Evolutionary conservation across 192 early-diverging fungal species (phyloP), one percentile per base, ranked within the genome.

Genomic region (Coemansia sp.): DNA sequence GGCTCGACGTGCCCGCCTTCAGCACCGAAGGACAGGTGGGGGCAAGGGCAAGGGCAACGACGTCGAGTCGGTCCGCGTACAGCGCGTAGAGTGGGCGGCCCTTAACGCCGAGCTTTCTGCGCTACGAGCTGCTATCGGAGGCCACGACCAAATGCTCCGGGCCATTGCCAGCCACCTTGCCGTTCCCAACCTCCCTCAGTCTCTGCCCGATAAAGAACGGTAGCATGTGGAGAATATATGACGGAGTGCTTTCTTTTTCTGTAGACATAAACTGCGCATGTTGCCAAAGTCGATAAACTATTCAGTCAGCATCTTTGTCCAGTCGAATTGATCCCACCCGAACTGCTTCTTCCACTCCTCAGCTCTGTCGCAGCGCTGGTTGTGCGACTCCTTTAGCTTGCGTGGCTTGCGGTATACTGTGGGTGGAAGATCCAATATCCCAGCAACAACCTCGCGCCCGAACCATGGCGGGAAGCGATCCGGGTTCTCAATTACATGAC

Each of bases 401-500:
- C 68, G 85, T 30, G 88, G 90, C 55, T 70, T 77, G 51, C 92
- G 65, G 83, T 90, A 92, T 45, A 76, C 59, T 14, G 85, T 78
- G 0, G 91, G 86, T 8, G 86, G 75, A 53, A 94, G 70, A 62
- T 96, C 91, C 64, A 93, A 53, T 53, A 88, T 84, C 32, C 89
- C 88, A 6, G 83, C 93, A 30, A 94, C 61, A 7, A 91, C 81
- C 80, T 95, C 82, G 79, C 88, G 85, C 6, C 88, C 96, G 71
- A 98, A 94, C 81, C 89, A 95, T 14, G 80, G 81, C 32, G 82
- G 83, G 68, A 93, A 98, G 23, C 68, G 51, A n/a, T 85, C 79
- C 1, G 80, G 60, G 37, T 92, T 84, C 56, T 99, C 96, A 79
- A 99, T 99, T 15, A 99, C 90, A 69, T 99, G 96, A 5, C 94